Conservation (phyloP, 208 protist genomes). For the Porcisia deanei region DNA sequence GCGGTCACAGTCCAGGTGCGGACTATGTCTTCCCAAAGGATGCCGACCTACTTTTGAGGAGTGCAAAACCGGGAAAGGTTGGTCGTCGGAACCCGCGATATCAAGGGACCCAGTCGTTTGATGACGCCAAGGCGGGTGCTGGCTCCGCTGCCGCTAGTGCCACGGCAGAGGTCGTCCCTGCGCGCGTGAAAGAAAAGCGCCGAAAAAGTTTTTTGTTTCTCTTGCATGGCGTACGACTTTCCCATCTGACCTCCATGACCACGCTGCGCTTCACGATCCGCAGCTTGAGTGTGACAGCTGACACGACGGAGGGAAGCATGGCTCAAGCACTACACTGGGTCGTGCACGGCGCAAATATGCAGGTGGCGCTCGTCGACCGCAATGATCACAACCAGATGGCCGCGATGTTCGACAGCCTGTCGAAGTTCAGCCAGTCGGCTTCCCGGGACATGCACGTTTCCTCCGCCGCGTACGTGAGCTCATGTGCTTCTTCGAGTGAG, state of each 20-base stretch:
- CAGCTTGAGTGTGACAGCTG: conserved; percentile 53
- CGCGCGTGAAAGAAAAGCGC: background rate
- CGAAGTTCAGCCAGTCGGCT: background rate
- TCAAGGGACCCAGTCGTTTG: background rate
- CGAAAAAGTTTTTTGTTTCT: conserved; percentile 69
- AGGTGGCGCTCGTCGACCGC: conserved; percentile 85
- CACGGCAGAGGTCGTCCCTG: background rate
- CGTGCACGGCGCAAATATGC: conserved; percentile 58
- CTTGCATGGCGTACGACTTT: conserved; percentile 61
- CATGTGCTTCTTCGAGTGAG: background rate
- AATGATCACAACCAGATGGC: conserved; percentile 80
- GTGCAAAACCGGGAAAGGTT: background rate
- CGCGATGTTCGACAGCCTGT: conserved; percentile 25
- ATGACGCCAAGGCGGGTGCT: background rate
- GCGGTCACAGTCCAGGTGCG: background rate
- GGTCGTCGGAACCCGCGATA: no score
- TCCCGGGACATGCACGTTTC: background rate
- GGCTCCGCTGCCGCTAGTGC: background rate
- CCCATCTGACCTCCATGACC: conserved; percentile 81
- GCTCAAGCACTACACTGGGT: conserved; percentile 51
- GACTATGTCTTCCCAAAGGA: background rate
- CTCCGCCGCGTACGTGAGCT: background rate
- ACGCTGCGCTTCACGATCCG: conserved; percentile 77
- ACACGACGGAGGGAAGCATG: conserved; percentile 32
- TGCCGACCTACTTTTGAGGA: background rate